Evolutionary conservation across 106 monocot species (phyloP).

Genomic region (Agapanthus africanus): DNA sequence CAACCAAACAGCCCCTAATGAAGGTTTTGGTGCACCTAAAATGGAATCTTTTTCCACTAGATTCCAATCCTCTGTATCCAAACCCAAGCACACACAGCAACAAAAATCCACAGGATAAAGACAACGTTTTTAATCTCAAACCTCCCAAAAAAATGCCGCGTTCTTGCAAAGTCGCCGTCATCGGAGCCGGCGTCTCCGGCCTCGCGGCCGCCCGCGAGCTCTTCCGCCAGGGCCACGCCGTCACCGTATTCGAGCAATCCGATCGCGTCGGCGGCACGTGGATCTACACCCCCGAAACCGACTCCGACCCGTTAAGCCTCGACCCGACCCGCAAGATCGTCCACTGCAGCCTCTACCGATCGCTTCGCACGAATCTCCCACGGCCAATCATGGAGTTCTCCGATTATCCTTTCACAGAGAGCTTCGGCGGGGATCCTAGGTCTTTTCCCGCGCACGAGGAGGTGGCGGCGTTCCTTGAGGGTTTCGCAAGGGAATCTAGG

Average conservation of each 20-base stretch:
- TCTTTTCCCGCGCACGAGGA: conserved; percentile 39
- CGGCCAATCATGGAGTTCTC: conserved; percentile 46
- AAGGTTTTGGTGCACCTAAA: too few species aligned
- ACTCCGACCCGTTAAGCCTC: conserved; percentile 20
- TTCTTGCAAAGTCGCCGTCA: conserved; percentile 30
- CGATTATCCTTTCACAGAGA: conserved; percentile 25
- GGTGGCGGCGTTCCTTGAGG: conserved; percentile 31
- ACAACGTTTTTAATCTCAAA: too few species aligned
- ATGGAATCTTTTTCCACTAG: too few species aligned
- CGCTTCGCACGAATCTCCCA: conserved; percentile 50
- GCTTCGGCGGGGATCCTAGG: conserved; percentile 29
- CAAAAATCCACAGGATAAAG: too few species aligned
- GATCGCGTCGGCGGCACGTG: conserved; percentile 39
- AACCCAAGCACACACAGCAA: too few species aligned
- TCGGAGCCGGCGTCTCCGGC: conserved; percentile 49
- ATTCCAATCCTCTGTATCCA: too few species aligned
- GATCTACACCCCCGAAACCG: conserved; percentile 23
- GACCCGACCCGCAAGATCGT: conserved; percentile 14
- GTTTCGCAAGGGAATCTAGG: conserved; percentile 29
- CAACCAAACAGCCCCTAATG: too few species aligned
- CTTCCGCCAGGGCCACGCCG: conserved; percentile 31
- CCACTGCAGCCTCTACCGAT: conserved; percentile 39
- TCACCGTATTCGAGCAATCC: conserved; percentile 42
- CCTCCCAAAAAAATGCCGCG: too few species aligned
- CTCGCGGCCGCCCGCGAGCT: conserved; percentile 40